Percentiles rank a stretch among this genome's conserved stretches.
Evolutionary conservation across 129 eudicot genomes (phyloP).

Genomic region (Dittrichia graveolens): DNA sequence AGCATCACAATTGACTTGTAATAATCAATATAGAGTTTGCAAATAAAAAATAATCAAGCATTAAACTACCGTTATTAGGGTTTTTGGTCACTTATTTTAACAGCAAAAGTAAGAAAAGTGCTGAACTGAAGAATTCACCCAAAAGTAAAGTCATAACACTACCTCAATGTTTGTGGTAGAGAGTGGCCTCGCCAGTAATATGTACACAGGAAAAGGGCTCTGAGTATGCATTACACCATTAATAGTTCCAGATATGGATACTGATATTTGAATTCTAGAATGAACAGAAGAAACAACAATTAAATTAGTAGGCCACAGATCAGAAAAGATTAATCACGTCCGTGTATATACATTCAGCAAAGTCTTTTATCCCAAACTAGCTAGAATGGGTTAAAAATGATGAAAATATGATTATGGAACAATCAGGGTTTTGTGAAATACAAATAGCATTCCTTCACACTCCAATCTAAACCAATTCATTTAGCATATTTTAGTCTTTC

Average conservation of each 20-base stretch:
- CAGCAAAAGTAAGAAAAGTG: neutral
- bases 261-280: slow-evolving; percentile 68
- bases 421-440: neutral
- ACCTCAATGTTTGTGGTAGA: slow-evolving; percentile 60
- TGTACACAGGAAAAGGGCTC: slow-evolving; percentile 62
- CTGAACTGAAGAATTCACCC: neutral
- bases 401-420: neutral
- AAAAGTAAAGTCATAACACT: slow-evolving; percentile 19
- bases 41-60: neutral
- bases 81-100: too few species aligned
- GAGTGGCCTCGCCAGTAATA: slow-evolving; percentile 70
- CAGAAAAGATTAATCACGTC: slow-evolving; percentile 11
- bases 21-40: too few species aligned
- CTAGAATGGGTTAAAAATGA: neutral
- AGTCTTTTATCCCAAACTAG: neutral
- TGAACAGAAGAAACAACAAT: slow-evolving; percentile 17
- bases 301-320: neutral
- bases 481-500: slow-evolving; percentile 2
- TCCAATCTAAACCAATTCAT: neutral
- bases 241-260: slow-evolving; percentile 62
- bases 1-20: too few species aligned
- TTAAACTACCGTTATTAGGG: neutral
- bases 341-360: slow-evolving; percentile 13
- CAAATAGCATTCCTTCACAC: neutral
- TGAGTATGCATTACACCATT: slow-evolving; percentile 49